Base-by-base conservation (phyloP, 371 early-diverging fungal genomes). In the Choanephora cucurbitarum region DNA sequence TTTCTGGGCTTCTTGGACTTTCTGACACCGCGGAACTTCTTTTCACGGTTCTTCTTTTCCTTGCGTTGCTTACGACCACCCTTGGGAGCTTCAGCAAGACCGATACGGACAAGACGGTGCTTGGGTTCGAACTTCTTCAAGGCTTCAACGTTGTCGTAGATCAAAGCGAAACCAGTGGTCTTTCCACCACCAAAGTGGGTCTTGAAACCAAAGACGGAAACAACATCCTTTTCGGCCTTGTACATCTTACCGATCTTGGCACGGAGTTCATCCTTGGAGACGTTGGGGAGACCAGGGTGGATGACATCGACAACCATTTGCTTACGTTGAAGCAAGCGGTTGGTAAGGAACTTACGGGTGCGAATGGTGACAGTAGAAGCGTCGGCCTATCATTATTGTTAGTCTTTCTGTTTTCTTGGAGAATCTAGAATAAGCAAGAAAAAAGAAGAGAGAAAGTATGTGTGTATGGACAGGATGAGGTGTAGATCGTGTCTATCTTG, bases 101-200 rank as follows among this genome's bases (percentile, higher is more conserved):
- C 94, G 66, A 92, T 87, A 58, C 94, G 83, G 55, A 88, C 88
- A 61, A 96, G 86, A 72, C 97, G 89, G 91, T 91, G 91, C 85
- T 95, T 97, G 79, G 99, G 99, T 83, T 98, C 99, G 75, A 98
- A 93, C 86, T 95, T 96, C 92, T 95, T 96, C 72, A 92, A 89
- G 49, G 95, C 77, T 58, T 97, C 97, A 69, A 95, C 72, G 58
- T 86, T 81, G 83, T 98, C 98, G 90, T 98, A 98, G 83, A 98
- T 90, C 67, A 98, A 81, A 52, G 91, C 98, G 72, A 98, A 98
- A 58, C 99, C 98, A 68, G 96, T 96, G 58, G 94, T 89, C 84
- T 93, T 91, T 81, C 97, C 97, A 67, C 99, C 99, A 91, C 99
- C 99, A 81, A 96, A 98, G 64, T 79, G 84, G 67, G 96, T 96